These are phyloP conservation scores for Kodamaea hsintzibuensis DNA, from an alignment of 805 yeast genomes.

Conservation along the genomic window DNA sequence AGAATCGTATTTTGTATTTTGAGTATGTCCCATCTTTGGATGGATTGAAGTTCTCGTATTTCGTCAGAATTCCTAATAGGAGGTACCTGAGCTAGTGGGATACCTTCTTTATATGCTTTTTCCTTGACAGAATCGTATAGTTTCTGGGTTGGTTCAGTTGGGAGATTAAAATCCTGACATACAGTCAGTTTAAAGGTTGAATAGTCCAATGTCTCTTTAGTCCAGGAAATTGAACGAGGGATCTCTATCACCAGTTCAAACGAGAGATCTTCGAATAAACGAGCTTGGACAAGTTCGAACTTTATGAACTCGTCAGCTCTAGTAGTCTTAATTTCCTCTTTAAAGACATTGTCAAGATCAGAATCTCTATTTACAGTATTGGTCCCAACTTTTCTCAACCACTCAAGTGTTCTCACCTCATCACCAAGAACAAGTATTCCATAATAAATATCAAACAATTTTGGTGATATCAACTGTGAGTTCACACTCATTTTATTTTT, in stretches of 20 bases:
- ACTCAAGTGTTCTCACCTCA: not conserved
- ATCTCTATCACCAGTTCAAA: too few species aligned
- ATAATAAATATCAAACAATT: not conserved
- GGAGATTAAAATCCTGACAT: not conserved
- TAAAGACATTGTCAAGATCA: not conserved
- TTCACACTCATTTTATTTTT: not conserved
- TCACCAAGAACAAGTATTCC: not conserved
- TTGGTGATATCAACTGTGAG: not conserved
- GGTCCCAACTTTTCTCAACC: not conserved
- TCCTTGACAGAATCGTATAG: not conserved
- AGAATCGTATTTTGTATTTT: constrained; percentile 1
- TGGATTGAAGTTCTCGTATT: not conserved
- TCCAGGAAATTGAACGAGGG: not conserved
- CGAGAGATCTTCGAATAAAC: not conserved
- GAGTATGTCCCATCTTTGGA: not conserved
- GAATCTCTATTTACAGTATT: not conserved
- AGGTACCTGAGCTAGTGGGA: not conserved
- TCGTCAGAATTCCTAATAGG: not conserved
- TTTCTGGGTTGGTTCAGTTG: not conserved
- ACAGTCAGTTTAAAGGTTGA: not conserved
- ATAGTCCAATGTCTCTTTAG: not conserved
- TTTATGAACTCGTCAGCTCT: not conserved
- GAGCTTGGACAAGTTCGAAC: not conserved
- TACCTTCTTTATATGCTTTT: not conserved
- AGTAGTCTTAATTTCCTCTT: not conserved